phyloP scores from a whole-genome alignment of 108 stramenopile genomes.

The Skeletonema potamos region DNA sequence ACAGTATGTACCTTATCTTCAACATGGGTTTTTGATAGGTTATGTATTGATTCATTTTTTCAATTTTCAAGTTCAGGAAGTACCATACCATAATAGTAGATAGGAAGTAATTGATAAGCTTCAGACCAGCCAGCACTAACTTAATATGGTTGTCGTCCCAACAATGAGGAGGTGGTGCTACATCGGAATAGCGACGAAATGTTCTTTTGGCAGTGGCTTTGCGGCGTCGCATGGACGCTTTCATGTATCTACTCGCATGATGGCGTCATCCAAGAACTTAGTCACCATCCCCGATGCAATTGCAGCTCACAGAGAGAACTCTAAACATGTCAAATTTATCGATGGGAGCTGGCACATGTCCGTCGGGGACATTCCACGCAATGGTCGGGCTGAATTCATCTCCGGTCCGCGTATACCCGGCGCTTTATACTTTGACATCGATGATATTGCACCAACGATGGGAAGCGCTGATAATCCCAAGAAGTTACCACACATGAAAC shows the following conservation, averaged over 20 bases:
- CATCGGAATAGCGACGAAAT: background rate
- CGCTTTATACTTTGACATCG: slow-evolving; percentile 68
- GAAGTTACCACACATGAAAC: slow-evolving; percentile 44
- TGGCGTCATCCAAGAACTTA: background rate
- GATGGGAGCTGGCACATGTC: slow-evolving; percentile 52
- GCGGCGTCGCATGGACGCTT: background rate
- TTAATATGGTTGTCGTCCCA: background rate
- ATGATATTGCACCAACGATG: slow-evolving; percentile 54
- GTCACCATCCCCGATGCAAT: slow-evolving; percentile 25
- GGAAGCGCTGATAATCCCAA: slow-evolving; percentile 33
- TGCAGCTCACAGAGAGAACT: slow-evolving; percentile 12
- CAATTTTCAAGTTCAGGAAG: no score
- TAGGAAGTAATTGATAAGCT: no score
- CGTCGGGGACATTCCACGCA: slow-evolving; percentile 17
- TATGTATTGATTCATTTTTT: no score
- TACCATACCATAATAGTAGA: no score
- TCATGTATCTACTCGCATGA: background rate
- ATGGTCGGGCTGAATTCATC: slow-evolving; percentile 21
- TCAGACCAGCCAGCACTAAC: no score
- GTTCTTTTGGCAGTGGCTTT: background rate
- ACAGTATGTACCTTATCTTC: no score
- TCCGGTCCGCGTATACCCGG: slow-evolving; percentile 68
- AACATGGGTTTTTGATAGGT: no score
- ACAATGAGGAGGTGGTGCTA: background rate
- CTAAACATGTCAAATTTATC: slow-evolving; percentile 10